Conservation (phyloP, 495 filamentous ascomycete genomes). For the Penicillium simplicissimum region DNA sequence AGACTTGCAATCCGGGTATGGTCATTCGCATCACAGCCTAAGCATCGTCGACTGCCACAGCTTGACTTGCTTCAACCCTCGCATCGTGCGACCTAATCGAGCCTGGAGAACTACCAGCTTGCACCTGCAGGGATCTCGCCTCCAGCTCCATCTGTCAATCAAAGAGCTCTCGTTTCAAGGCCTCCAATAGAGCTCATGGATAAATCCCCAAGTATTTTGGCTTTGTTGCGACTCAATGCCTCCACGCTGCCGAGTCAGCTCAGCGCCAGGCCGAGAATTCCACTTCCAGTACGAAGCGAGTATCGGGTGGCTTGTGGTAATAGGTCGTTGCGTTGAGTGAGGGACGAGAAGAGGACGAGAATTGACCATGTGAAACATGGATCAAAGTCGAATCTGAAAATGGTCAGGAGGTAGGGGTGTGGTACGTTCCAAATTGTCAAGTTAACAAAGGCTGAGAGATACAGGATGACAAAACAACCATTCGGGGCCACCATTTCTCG, state of each 20-base stretch:
- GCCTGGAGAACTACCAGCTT: not conserved
- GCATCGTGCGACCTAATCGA: not conserved
- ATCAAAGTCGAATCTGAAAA: not conserved
- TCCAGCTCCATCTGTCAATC: not conserved
- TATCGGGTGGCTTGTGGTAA: not conserved
- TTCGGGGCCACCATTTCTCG: not conserved
- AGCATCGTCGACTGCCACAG: not conserved
- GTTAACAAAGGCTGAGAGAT: not conserved
- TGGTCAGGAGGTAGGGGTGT: not conserved
- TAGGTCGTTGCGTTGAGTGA: not conserved
- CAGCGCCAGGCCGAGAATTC: not conserved
- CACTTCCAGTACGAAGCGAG: not conserved
- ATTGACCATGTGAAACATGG: not conserved
- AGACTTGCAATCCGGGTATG: not conserved
- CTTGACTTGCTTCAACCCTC: not conserved
- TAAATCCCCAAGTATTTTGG: not conserved
- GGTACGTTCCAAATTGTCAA: not conserved
- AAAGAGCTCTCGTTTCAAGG: not conserved
- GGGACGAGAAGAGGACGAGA: not conserved
- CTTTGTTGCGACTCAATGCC: not conserved
- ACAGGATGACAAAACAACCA: not conserved
- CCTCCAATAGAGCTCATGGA: not conserved
- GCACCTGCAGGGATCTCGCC: not conserved
- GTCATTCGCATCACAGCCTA: not conserved
- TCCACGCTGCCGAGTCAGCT: not conserved